A percentile compares a stretch with the other conserved stretches of the same genome.
These are phyloP conservation scores for Colletotrichum sp. DNA, from an alignment of 2,329 filamentous ascomycete genomes.

Conservation along the genomic window DNA sequence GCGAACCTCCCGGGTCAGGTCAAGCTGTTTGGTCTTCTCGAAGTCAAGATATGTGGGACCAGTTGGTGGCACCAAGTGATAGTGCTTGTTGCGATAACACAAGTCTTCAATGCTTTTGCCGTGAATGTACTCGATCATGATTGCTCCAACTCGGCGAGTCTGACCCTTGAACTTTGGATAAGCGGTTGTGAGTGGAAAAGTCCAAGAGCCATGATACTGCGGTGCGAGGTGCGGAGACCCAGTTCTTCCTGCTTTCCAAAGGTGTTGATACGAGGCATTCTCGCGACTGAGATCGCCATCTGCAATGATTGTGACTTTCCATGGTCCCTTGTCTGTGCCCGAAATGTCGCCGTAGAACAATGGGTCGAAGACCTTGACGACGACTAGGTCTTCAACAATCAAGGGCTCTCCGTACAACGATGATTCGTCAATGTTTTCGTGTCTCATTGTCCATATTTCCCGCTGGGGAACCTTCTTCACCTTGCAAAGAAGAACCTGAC, in stretches of 20 bases:
- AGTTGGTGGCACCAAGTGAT: neutral
- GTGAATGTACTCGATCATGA: neutral
- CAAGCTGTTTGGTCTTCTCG: neutral
- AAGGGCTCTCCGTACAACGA: neutral
- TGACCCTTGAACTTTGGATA: neutral
- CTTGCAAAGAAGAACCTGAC: neutral
- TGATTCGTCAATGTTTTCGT: rapidly evolving
- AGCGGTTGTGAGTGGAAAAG: rapidly evolving
- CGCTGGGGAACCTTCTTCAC: rapidly evolving
- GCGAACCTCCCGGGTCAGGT: neutral
- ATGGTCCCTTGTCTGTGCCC: neutral
- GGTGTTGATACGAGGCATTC: neutral
- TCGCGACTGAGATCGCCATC: neutral
- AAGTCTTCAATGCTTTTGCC: neutral
- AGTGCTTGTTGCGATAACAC: neutral
- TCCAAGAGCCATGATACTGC: neutral
- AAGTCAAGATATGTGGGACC: neutral
- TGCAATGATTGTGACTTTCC: neutral
- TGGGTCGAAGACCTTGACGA: neutral
- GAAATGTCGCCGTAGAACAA: neutral
- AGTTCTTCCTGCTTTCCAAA: neutral
- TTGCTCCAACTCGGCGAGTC: neutral
- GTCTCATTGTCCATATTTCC: neutral
- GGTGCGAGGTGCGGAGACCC: neutral
- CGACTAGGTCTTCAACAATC: neutral